A percentile compares a stretch with the other conserved stretches of the same genome.
Conservation (phyloP, 1,284 basidiomycete species). For the Mycena citricolor region DNA sequence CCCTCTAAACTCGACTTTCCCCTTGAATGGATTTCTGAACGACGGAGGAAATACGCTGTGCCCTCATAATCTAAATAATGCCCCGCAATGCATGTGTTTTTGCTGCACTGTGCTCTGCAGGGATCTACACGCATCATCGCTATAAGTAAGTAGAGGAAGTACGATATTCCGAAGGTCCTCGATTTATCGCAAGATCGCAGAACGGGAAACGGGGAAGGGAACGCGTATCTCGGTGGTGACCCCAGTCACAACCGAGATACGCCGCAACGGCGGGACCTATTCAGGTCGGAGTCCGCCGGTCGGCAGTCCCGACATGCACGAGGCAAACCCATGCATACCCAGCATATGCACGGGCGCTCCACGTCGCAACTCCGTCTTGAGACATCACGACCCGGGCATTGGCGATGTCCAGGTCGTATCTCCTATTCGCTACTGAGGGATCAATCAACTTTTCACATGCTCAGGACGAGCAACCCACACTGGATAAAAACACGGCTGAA, state of each 20-base stretch:
- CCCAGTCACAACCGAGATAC: too few species aligned
- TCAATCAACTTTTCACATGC: conserved; percentile 2
- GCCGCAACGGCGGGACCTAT: conserved; percentile 10
- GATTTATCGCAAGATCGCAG: too few species aligned
- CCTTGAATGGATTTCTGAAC: conserved; percentile 69
- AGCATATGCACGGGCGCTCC: not conserved
- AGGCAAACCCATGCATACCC: not conserved
- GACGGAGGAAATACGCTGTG: conserved; percentile 18
- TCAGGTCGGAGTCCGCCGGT: conserved; percentile 15
- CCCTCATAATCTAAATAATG: conserved; percentile 1
- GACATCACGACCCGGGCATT: not conserved
- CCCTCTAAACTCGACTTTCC: conserved; percentile 79
- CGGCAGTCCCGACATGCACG: conserved; percentile 20
- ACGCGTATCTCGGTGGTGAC: too few species aligned
- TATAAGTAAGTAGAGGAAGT: too few species aligned
- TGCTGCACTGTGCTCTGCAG: too few species aligned
- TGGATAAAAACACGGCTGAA: not conserved
- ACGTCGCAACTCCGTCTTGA: not conserved
- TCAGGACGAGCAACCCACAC: not conserved
- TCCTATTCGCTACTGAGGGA: not conserved
- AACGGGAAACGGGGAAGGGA: too few species aligned
- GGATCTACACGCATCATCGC: too few species aligned
- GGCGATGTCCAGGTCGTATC: conserved; percentile 2
- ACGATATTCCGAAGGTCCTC: too few species aligned
- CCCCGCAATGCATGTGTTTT: too few species aligned